Evolutionary conservation across 495 filamentous ascomycete genomes (phyloP), one percentile per base, ranked within the genome.

Genomic region (Aspergillus bertholletiae): DNA sequence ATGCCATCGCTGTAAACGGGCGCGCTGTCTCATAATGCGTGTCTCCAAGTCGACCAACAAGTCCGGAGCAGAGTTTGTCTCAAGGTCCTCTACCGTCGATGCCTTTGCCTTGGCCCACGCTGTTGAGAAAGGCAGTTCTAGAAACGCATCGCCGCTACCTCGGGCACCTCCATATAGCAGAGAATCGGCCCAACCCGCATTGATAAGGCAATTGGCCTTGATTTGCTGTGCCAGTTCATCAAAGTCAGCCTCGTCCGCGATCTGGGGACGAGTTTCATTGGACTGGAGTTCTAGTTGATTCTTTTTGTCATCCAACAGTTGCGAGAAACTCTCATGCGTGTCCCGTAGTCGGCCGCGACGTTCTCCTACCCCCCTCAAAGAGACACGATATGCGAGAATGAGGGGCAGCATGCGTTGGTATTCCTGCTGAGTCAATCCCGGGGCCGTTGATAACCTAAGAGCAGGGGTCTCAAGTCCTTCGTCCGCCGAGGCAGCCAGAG

Each of bases 151-250:
- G 18, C 76, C 80, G 49, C 68, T 73, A 21, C 74, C 69, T n/a
- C 72, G 69, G 24, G 71, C 75, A 35, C 89, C 88, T 0, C 87
- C 88, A 43, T 84, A 75, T 0, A 91, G 67, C 20, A 95, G 61
- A 15, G 77, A 68, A 34, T 88, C 80, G 58, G 86, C 74, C 84
- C 88, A 89, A 47, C 84, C 76, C 46, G 82, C 75, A 56, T 84
- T 78, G 1, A 90, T 90, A 7, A 86, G 72, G 90, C 90, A 96
- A 55, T 90, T 88, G 20, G 81, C 81, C 55, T 77, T 77, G 26
- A 91, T 65, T 15, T 80, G 73, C 24, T 75, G 73, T 40, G 80
- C 73, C 12, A 75, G 23, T 8, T 18, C 30, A 2, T 70, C 53
- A 45, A 64, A 52, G 76, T 74, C 46, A 48, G 68, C 51, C 74